These are phyloP conservation scores for Rubia balearica DNA, from an alignment of 305 asterid genomes.

Conservation along the genomic window DNA sequence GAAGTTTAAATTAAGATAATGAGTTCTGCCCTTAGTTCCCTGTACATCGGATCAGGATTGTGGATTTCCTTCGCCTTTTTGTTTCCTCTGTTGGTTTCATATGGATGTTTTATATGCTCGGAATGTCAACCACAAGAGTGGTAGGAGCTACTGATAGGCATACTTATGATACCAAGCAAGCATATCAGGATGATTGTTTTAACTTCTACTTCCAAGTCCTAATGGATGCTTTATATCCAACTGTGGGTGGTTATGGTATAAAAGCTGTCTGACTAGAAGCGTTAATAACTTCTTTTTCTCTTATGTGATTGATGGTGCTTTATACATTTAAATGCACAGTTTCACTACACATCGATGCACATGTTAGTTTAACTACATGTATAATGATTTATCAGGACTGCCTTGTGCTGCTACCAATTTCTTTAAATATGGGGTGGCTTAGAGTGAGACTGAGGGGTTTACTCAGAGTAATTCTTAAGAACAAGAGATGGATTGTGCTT, in stretches of 20 bases:
- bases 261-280: too few species aligned
- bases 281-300: neutral
- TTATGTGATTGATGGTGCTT: neutral
- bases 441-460: neutral
- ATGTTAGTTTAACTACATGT: neutral
- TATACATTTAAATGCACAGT: neutral
- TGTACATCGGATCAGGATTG: neutral
- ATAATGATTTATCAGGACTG: neutral
- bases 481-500: neutral
- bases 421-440: neutral
- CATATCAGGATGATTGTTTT: neutral
- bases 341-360: neutral
- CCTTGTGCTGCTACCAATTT: neutral
- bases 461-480: neutral
- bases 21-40: neutral
- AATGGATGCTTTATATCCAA: neutral
- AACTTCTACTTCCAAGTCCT: neutral
- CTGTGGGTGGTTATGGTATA: neutral
- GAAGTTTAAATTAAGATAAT: neutral
- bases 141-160: neutral
- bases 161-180: neutral
- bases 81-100: neutral
- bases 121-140: slow-evolving; percentile 1
- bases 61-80: neutral
- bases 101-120: neutral